Conservation (phyloP, 2,329 filamentous ascomycete genomes). For the Neoscytalidium dimidiatum region DNA sequence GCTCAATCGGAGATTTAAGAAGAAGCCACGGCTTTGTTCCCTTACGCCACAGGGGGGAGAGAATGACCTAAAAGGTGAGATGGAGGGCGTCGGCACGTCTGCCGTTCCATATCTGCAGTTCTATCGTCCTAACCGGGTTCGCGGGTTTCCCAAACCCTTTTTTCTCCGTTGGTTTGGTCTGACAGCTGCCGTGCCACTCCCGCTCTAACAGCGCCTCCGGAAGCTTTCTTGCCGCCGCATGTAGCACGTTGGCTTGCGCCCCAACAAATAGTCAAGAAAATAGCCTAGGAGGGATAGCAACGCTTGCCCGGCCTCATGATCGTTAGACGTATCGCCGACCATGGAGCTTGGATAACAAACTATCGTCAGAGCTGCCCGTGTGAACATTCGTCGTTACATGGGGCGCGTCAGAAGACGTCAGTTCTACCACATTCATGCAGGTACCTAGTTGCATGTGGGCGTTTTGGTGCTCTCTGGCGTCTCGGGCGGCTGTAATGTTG, state of each 20-base stretch:
- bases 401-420: not conserved
- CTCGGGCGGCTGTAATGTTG: not conserved
- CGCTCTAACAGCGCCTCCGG: not conserved
- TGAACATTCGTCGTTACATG: not conserved
- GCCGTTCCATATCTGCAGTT: not conserved
- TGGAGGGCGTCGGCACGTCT: not conserved
- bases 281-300: not conserved
- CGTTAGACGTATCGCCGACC: not conserved
- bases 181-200: slow-evolving; percentile 17
- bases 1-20: slow-evolving; percentile 18
- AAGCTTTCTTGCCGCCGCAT: not conserved
- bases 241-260: slow-evolving; percentile 6
- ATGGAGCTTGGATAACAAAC: no score
- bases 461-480: slow-evolving; percentile 25
- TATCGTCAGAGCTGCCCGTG: no score
- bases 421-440: slow-evolving; percentile 45
- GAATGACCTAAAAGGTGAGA: not conserved
- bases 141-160: not conserved
- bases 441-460: slow-evolving; percentile 55
- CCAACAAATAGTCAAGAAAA: not conserved
- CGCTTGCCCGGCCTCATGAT: not conserved
- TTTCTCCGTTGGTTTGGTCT: slow-evolving; percentile 7
- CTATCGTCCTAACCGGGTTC: slow-evolving; percentile 10
- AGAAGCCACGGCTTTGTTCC: not conserved
- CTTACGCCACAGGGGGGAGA: not conserved